Conservation (phyloP, 495 filamentous ascomycete genomes). For the Extremus antarcticus region DNA sequence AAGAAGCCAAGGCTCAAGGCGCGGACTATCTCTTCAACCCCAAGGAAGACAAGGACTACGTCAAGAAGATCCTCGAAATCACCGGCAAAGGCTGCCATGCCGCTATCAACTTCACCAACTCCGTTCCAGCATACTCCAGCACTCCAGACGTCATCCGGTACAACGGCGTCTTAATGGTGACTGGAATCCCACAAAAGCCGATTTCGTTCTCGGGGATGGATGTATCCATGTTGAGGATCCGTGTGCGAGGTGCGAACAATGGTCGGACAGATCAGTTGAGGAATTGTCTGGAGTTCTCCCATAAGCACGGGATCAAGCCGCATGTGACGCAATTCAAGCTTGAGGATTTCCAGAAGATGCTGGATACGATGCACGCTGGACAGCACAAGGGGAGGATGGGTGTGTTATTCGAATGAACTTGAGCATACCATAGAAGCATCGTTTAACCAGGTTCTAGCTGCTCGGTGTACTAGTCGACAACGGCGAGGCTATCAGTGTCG, state of each 20-base stretch:
- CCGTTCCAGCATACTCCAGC: constrained; percentile 25
- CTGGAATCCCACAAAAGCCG: constrained; percentile 23
- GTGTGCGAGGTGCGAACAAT: constrained; percentile 21
- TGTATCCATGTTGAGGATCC: constrained; percentile 16
- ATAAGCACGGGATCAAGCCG: constrained; percentile 24
- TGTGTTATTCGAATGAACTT: constrained; percentile 21
- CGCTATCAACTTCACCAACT: constrained; percentile 25
- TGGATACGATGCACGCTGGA: constrained; percentile 20
- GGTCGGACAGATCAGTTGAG: constrained; percentile 19
- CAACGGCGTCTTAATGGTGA: constrained; percentile 24
- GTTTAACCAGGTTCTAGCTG: too few species aligned
- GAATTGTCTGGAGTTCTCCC: constrained; percentile 21
- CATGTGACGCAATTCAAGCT: constrained; percentile 21
- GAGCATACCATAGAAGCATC: too few species aligned
- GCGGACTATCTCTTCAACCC: constrained; percentile 26
- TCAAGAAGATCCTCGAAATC: constrained; percentile 19
- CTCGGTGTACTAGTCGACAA: too few species aligned
- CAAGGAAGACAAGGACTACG: constrained; percentile 20
- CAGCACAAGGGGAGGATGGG: constrained; percentile 18
- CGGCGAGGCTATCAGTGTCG: too few species aligned
- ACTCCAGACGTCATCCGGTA: constrained; percentile 21
- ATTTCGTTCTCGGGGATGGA: constrained; percentile 22
- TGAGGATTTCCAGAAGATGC: constrained; percentile 24
- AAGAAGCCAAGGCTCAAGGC: constrained; percentile 22
- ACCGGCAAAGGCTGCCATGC: constrained; percentile 25